phyloP scores from a whole-genome alignment of 768 basidiomycete genomes.

The Tubosaeta sp. region DNA sequence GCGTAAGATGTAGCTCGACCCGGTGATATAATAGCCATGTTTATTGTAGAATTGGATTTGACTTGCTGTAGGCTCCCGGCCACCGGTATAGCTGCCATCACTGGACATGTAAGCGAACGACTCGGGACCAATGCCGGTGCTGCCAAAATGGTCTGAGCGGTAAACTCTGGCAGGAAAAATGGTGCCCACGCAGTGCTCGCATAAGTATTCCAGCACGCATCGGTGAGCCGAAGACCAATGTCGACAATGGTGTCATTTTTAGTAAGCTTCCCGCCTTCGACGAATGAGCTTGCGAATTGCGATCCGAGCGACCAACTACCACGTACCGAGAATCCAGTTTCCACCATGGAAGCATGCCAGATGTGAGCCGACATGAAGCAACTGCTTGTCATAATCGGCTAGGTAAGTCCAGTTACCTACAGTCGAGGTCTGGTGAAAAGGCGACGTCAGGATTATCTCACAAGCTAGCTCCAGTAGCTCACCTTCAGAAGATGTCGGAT shows the following conservation, averaged over 20 bases:
- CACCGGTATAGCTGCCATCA: conserved; percentile 63
- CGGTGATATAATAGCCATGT: conserved; percentile 63
- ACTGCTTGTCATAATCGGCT: conserved; percentile 53
- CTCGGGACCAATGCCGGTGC: conserved; percentile 78
- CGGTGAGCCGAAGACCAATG: conserved; percentile 55
- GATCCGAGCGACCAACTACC: not conserved
- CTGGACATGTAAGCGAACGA: conserved; percentile 56
- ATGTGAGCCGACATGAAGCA: conserved; percentile 67
- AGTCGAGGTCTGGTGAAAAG: conserved; percentile 50
- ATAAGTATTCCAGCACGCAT: conserved; percentile 81
- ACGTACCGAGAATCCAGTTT: conserved; percentile 65
- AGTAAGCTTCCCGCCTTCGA: conserved; percentile 56
- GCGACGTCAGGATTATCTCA: not conserved
- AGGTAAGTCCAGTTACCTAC: conserved; percentile 60
- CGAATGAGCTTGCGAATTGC: conserved; percentile 1
- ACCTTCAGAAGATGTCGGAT: conserved; percentile 57
- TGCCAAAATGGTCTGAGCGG: conserved; percentile 19
- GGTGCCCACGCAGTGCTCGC: conserved; percentile 55
- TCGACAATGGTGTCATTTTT: conserved; percentile 70
- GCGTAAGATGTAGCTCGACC: conserved; percentile 52
- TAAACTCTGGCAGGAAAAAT: not conserved
- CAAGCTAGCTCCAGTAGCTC: not conserved
- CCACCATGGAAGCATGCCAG: conserved; percentile 72
- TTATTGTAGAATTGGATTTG: conserved; percentile 51
- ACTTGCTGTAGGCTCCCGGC: conserved; percentile 27